Evolutionary conservation across 1,284 basidiomycete species (phyloP), one percentile per base, ranked within the genome.

Genomic region (Sanghuangporus baumii): DNA sequence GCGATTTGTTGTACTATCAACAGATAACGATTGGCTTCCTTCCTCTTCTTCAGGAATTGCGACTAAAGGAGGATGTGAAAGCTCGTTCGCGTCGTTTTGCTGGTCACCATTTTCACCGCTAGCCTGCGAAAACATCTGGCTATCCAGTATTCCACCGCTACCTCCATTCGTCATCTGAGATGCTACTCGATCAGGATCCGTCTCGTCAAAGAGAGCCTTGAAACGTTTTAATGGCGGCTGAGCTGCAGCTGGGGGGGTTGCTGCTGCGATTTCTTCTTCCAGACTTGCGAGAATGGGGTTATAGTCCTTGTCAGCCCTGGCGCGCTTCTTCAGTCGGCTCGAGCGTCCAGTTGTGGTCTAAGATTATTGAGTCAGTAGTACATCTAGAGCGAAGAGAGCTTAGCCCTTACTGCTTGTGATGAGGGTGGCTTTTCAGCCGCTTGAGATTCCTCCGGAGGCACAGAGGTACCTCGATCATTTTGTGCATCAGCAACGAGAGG

Each of bases 171-270:
- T 38, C n/a, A 16, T 31, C 23, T 63, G 57, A 57, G 67, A 67
- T 47, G 67, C 59, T 16, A 69, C 64, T 7, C 74, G 76, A 62
- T 80, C 78, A 12, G 84, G 86, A 68, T 87, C 78, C 58, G 78
- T 88, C 26, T 81, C 81, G 12, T 91, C 88, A 65, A 88, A 91
- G 3, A 91, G 76, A 0, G 82, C 82, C 68, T 84, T 87, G 74
- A 85, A 89, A 69, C 83, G 87, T 69, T 89, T 89, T 23, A 84
- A 72, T 2, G 84, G 80, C 0, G 86, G 84, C 66, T 87, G 81
- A 61, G 74, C 73, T 1, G 58, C 68, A 9, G 34, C 12, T 23
- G 55, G 40, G 36, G 18, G 6, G 26, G 57, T 36, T 18, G 54
- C 59, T 34, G 51, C 51, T 31, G 55, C 57, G 11, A 65, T 41